phyloP scores from a whole-genome alignment of 2,329 filamentous ascomycete genomes.

The Raffaelea albimanens region DNA sequence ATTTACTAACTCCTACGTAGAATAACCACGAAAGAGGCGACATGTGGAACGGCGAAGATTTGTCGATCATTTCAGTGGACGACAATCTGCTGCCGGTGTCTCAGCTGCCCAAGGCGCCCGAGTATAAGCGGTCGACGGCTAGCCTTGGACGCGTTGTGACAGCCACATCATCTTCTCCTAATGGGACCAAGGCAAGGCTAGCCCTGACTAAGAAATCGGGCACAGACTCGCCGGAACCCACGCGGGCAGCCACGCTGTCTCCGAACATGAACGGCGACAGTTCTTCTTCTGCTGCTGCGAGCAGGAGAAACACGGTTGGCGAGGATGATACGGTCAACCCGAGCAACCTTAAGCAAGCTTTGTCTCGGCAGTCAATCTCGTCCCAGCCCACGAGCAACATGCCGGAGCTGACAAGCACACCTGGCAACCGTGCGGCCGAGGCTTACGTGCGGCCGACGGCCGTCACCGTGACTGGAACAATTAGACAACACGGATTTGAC shows the following conservation, averaged over 20 bases:
- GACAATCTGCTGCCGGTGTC: constrained; percentile 56
- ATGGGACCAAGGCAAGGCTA: not conserved
- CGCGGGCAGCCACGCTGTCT: too few species aligned
- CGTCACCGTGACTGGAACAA: constrained; percentile 60
- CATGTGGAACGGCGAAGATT: constrained; percentile 94
- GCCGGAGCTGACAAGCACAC: constrained; percentile 45
- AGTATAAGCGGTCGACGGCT: constrained; percentile 31
- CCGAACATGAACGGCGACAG: too few species aligned
- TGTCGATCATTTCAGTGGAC: constrained; percentile 81
- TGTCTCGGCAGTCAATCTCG: constrained; percentile 59
- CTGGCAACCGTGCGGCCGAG: constrained; percentile 82
- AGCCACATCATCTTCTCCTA: constrained; percentile 13
- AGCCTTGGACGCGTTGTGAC: constrained; percentile 28
- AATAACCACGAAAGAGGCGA: constrained; percentile 88
- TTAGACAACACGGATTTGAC: constrained; percentile 71
- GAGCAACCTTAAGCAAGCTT: constrained; percentile 61
- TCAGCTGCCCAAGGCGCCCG: constrained; percentile 32
- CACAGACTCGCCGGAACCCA: constrained; percentile 29
- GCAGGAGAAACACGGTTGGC: not conserved
- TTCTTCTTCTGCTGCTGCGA: too few species aligned
- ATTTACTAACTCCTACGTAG: constrained; percentile 24
- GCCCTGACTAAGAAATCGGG: constrained; percentile 32
- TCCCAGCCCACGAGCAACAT: constrained; percentile 36
- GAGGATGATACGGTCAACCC: constrained; percentile 58
- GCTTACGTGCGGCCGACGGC: constrained; percentile 85